These are phyloP conservation scores for Hemileia vastatrix DNA, from an alignment of 1,284 basidiomycete genomes.

Conservation along the genomic window DNA sequence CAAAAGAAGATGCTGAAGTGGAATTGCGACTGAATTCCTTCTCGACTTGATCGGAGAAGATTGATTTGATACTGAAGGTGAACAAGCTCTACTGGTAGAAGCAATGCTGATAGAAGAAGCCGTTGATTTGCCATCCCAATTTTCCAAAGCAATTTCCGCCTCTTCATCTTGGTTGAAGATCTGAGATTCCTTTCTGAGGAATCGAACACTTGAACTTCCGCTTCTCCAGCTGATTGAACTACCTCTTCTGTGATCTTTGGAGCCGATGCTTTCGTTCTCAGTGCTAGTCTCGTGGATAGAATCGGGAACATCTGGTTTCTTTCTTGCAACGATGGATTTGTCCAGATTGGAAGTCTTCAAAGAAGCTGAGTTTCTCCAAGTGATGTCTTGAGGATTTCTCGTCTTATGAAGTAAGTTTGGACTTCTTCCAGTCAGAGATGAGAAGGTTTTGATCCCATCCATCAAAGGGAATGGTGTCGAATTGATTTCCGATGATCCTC, in stretches of 20 bases:
- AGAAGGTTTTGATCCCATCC: neutral
- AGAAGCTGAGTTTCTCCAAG: neutral
- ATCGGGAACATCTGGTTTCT: neutral
- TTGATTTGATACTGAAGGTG: no score
- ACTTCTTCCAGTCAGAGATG: neutral
- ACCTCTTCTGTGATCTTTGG: neutral
- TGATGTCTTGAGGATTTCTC: neutral
- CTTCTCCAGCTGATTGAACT: neutral
- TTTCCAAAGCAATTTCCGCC: no score
- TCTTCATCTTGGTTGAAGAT: neutral
- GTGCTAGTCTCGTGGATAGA: neutral
- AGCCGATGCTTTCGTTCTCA: neutral
- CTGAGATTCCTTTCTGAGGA: neutral
- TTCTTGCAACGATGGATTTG: neutral
- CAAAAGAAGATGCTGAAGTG: no score
- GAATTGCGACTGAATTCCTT: no score
- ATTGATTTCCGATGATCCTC: neutral
- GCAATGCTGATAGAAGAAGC: no score
- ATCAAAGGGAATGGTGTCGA: neutral
- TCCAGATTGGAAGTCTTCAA: neutral
- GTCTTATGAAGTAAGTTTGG: neutral
- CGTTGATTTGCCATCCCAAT: no score
- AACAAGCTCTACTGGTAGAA: no score
- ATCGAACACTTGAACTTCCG: neutral
- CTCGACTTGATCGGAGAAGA: no score